phyloP scores from a whole-genome alignment of 441 rosid species.

The Erysimum pusillum region DNA sequence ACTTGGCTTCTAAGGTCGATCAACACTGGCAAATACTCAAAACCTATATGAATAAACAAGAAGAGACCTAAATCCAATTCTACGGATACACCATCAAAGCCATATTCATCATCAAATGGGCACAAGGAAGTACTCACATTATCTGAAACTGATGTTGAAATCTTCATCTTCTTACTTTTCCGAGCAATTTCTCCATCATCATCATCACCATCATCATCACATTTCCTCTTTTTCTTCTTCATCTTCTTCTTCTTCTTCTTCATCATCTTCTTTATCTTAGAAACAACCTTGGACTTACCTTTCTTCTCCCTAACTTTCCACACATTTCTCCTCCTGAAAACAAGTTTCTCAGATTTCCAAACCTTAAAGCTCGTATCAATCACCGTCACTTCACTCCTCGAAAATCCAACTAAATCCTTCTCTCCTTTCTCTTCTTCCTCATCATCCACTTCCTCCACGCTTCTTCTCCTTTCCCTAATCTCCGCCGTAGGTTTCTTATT shows the following conservation, averaged over 20 bases:
- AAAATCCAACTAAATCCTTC: slow-evolving; percentile 71
- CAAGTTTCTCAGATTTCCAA: slow-evolving; percentile 88
- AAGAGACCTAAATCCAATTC: slow-evolving; percentile 18
- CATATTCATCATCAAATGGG: slow-evolving; percentile 4
- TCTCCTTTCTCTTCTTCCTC: slow-evolving; percentile 56
- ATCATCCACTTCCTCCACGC: slow-evolving; percentile 49
- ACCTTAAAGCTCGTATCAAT: slow-evolving; percentile 81
- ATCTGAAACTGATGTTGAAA: slow-evolving; percentile 39
- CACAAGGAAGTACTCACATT: slow-evolving; percentile 35
- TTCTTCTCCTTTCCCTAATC: slow-evolving; percentile 39
- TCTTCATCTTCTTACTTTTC: slow-evolving; percentile 63
- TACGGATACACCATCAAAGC: neutral
- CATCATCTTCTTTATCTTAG: slow-evolving; percentile 60
- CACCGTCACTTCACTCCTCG: slow-evolving; percentile 93
- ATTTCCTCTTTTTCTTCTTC: slow-evolving; percentile 55
- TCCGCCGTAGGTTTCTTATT: slow-evolving; percentile 46
- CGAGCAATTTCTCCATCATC: slow-evolving; percentile 43
- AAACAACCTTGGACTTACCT: slow-evolving; percentile 57
- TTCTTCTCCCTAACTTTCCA: slow-evolving; percentile 91
- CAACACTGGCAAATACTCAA: neutral
- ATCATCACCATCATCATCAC: slow-evolving; percentile 46
- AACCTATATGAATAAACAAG: neutral
- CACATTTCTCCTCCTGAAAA: slow-evolving; percentile 70
- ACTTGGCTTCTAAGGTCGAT: neutral
- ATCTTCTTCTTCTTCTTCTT: slow-evolving; percentile 29